Percentiles rank a stretch among this genome's conserved stretches.
These are phyloP conservation scores for Fusarium udum DNA, from an alignment of 2,329 filamentous ascomycete species.

Conservation along the genomic window DNA sequence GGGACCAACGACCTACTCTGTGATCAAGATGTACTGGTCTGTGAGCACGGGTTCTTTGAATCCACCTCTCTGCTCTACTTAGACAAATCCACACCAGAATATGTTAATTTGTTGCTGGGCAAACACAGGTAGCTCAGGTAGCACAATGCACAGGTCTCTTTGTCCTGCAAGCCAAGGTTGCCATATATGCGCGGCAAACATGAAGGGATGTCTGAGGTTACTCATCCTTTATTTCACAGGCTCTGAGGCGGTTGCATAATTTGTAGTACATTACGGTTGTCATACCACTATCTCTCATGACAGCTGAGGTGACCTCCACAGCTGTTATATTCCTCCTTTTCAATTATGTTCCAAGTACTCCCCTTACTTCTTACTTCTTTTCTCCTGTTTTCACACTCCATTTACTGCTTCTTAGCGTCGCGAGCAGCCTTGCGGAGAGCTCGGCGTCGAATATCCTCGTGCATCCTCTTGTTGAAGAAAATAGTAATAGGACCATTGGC, in stretches of 20 bases:
- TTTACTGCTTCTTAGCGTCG: constrained; percentile 75
- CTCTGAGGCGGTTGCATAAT: background rate
- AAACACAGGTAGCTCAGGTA: background rate
- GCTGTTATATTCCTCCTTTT: constrained; percentile 8
- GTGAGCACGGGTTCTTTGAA: background rate
- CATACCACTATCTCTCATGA: background rate
- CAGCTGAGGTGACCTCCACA: background rate
- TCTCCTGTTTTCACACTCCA: background rate
- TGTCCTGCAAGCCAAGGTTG: background rate
- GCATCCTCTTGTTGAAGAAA: constrained; percentile 71
- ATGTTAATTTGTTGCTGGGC: background rate
- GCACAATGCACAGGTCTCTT: background rate
- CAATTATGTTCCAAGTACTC: background rate
- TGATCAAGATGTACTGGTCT: background rate
- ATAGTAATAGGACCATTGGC: constrained; percentile 59
- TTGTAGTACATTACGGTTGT: background rate
- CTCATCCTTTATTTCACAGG: background rate
- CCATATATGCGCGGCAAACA: background rate
- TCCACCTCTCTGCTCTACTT: background rate
- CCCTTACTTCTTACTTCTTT: background rate
- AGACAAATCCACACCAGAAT: background rate
- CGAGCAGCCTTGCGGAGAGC: constrained; percentile 86
- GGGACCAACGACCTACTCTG: no score
- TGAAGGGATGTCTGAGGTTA: background rate
- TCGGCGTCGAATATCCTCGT: constrained; percentile 81